These are phyloP conservation scores for Hydrangea macrophylla DNA, from an alignment of 148 eudicot genomes.

Conservation along the genomic window DNA sequence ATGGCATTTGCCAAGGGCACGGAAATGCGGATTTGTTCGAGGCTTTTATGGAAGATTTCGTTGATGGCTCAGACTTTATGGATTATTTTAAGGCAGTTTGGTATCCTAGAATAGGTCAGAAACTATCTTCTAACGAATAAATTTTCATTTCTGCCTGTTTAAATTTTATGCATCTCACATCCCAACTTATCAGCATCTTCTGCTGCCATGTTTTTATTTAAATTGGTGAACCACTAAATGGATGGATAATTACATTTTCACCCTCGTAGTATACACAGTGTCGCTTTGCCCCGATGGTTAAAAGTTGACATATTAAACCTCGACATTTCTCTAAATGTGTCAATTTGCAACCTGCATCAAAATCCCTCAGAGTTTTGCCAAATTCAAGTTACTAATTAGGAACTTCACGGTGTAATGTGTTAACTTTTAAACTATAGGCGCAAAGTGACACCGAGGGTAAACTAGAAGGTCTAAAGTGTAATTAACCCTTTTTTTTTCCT, in stretches of 20 bases:
- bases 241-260: no score
- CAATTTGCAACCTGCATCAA: no score
- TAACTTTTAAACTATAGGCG: no score
- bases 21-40: constrained; percentile 48
- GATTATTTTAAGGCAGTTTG: constrained; percentile 89
- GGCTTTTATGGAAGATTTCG: constrained; percentile 56
- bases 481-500: not conserved
- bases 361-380: no score
- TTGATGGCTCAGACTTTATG: constrained; percentile 56
- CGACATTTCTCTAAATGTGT: no score
- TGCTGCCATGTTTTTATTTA: not conserved
- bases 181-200: not conserved
- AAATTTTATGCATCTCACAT: not conserved
- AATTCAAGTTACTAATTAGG: no score
- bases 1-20: constrained; percentile 50
- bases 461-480: no score
- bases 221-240: not conserved
- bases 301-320: no score
- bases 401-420: no score
- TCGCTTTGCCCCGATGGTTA: no score
- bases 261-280: no score
- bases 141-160: not conserved
- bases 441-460: no score
- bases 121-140: constrained; percentile 1
- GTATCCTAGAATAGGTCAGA: constrained; percentile 84